Base-by-base conservation (phyloP, 495 filamentous ascomycete species). In the Xylaria venustula region DNA sequence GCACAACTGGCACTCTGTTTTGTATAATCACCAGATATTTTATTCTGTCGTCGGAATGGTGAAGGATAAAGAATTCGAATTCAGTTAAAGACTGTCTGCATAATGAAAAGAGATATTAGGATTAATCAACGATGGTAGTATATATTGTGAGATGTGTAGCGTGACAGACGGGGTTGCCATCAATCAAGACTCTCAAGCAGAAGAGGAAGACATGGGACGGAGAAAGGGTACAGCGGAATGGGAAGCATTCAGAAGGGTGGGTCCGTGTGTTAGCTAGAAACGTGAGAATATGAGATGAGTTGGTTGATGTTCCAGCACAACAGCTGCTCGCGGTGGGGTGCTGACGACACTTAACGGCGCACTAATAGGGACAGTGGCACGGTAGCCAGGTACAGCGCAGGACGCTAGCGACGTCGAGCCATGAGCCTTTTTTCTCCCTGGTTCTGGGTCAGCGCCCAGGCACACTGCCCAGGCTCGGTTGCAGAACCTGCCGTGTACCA, bases 121-220 rank as follows among this genome's bases (percentile, higher is more conserved):
- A 52, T 34, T 26, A 37, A 3, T 20, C 19, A 32, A 45, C 32
- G 17, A 8, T 34, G 40, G 25, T n/a, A 22, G 46, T 23, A 45
- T 45, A 37, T 44, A 60, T 45, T 60, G 26, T 32, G 47, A 52
- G 12, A 36, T 32, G 12, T 60, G 37, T 19, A 45, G 34, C 47
- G 9, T 52, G 47, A 36, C 36, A 7, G 36, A 40, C 47, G 47
- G 47, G n/a, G 25, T 34, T 59, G 30, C 32, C 53, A 42, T 49
- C 36, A 42, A 17, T 52, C 26, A 32, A 30, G 7, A 20, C 32
- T 23, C 20, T 37, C 17, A 17, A 36, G 45, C 5, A 32, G 26
- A 45, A 37, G 47, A 9, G 47, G n/a, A n/a, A 20, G 47, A 51
- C 11, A 34, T 34, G 30, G 11, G 30, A 5, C 30, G 30, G 56